Conservation (phyloP, 164 flowering plant species). For the Chloranthus sessilifolius region DNA sequence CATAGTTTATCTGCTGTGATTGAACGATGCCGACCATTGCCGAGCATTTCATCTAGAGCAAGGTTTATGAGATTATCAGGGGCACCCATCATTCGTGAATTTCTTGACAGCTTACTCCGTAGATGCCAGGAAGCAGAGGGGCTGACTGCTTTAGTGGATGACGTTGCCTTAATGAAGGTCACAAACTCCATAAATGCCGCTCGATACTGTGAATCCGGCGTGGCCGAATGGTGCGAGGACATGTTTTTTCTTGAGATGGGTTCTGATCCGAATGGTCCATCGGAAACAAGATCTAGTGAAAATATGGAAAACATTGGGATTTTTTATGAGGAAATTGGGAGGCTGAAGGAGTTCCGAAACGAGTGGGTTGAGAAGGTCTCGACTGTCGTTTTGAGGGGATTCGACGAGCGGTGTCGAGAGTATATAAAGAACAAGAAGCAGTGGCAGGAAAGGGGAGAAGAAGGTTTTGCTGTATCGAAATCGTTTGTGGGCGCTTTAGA, state of each 20-base stretch:
- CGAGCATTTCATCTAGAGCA: conserved; percentile 50
- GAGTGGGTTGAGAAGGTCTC: conserved; percentile 84
- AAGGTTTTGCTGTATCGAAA: conserved; percentile 52
- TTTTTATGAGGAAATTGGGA: conserved; percentile 52
- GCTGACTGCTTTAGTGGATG: conserved; percentile 77
- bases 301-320: conserved; percentile 24
- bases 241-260: conserved; percentile 82
- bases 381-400: conserved; percentile 77
- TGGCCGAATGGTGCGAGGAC: conserved; percentile 82
- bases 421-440: conserved; percentile 78
- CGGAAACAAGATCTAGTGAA: conserved; percentile 7
- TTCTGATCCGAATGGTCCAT: conserved; percentile 14
- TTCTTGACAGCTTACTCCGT: conserved; percentile 46
- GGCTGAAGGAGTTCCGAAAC: conserved; percentile 50
- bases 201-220: conserved; percentile 52
- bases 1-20: conserved; percentile 46
- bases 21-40: conserved; percentile 72
- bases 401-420: conserved; percentile 66
- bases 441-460: conserved; percentile 83
- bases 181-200: conserved; percentile 67
- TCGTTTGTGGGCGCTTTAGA: conserved; percentile 70
- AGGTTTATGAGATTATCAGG: conserved; percentile 62
- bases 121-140: conserved; percentile 99
- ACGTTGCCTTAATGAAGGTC: conserved; percentile 70
- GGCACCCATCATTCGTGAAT: conserved; percentile 52